phyloP scores from a whole-genome alignment of 768 basidiomycete genomes.

The Tricholoma furcatifolium region DNA sequence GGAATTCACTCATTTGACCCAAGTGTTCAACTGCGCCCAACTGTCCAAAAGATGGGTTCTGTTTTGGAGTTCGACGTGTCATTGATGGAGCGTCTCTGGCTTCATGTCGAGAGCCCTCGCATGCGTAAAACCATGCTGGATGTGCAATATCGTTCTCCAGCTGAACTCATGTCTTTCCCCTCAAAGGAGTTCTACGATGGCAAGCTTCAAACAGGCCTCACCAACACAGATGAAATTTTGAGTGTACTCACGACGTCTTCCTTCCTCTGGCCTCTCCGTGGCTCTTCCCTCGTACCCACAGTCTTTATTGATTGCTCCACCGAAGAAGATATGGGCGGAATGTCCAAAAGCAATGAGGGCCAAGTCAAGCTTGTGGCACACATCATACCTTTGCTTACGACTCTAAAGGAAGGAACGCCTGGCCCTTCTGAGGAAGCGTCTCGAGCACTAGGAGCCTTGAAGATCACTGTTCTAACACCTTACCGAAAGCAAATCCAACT shows the following conservation, averaged over 20 bases:
- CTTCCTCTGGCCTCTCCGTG: conserved; percentile 58
- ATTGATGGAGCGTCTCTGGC: conserved; percentile 60
- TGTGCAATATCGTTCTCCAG: conserved; percentile 66
- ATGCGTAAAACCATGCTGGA: conserved; percentile 64
- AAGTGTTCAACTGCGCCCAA: conserved; percentile 69
- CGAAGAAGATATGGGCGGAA: conserved; percentile 57
- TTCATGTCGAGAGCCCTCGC: conserved; percentile 27
- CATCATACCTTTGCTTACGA: conserved; percentile 42
- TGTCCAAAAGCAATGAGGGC: conserved; percentile 61
- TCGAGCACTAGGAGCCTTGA: conserved; percentile 19
- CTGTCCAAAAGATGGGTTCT: conserved; percentile 57
- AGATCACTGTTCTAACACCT: conserved; percentile 54
- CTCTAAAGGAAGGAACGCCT: conserved; percentile 17
- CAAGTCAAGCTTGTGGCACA: conserved; percentile 54
- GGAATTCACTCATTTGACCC: not conserved
- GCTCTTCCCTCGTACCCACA: conserved; percentile 42
- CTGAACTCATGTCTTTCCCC: conserved; percentile 57
- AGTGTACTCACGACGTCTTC: conserved; percentile 33
- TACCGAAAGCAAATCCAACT: conserved; percentile 56
- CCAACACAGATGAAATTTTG: conserved; percentile 34
- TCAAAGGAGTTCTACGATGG: conserved; percentile 64
- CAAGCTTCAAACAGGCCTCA: conserved; percentile 45
- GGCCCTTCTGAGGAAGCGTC: conserved; percentile 14
- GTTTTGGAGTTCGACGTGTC: conserved; percentile 59
- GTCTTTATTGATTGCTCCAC: conserved; percentile 57